Base-by-base conservation (phyloP, 371 early-diverging fungal species). In the Mortierella sp. region DNA sequence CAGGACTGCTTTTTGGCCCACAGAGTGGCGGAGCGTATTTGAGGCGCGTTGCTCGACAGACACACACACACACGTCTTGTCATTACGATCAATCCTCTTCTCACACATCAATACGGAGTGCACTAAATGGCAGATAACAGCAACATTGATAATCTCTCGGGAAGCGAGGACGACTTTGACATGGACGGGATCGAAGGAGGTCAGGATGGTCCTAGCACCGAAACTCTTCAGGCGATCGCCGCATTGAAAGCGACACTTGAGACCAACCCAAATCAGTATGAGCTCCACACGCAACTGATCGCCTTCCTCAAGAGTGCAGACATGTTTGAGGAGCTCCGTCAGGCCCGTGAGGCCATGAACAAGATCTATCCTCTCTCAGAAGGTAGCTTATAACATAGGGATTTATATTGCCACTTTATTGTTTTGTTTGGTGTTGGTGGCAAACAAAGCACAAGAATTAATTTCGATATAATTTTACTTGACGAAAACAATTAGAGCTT, bases 331-430 rank as follows among this genome's bases (percentile, higher is more conserved):
- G 76, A 83, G 48, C 72, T 83, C 26, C 47, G 79, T 10, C 61
- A 41, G 1, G 79, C 83, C n/a, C 68, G 83, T 6, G 73, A 72
- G 31, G 34, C 66, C 26, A 83, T 83, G 83, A 83, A 65, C 48
- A 40, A 39, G 19, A 31, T 63, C 1, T 83, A 64, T 31, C 83
- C 83, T 0, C 76, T 83, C 8, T 66, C 79, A 11, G 83, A 83
- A 70, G 83, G 83, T 78, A 71, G 26, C 6, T 2, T 29, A 19
- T 16, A 29, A 24, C 3, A 8, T 3, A 66, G 66, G 29, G 37
- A 34, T 26, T 2, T n/a, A 4, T 40, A 24, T 31, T 66, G 44
- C 14, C 31, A 22, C 1, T 1, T 26, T 26, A 5, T 26, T 11
- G 4, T 5, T 64, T 16, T 2, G 26, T 4, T 7, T 10, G 19